phyloP scores from a whole-genome alignment of 768 basidiomycete genomes.

The Crucibulum laeve region DNA sequence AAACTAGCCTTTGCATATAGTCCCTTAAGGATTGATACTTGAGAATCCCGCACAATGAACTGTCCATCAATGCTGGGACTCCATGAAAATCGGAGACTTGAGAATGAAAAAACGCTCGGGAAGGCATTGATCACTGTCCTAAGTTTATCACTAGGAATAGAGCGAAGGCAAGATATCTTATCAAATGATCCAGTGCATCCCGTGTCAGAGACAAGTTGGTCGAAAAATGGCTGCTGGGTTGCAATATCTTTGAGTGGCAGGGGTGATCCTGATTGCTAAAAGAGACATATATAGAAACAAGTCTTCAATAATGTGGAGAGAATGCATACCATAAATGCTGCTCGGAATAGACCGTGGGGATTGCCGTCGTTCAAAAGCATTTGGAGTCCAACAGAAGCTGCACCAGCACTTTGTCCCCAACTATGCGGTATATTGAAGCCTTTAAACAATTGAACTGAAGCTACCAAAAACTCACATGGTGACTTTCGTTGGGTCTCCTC shows the following conservation, averaged over 20 bases:
- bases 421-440: slow-evolving; percentile 3
- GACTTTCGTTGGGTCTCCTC: slow-evolving; percentile 44
- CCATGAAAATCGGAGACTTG: slow-evolving; percentile 24
- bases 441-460: not conserved
- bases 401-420: slow-evolving; percentile 19
- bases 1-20: slow-evolving; percentile 23
- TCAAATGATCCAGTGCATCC: slow-evolving; percentile 21
- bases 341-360: slow-evolving; percentile 11
- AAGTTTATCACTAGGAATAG: slow-evolving; percentile 23
- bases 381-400: slow-evolving; percentile 13
- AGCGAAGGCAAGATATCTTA: slow-evolving; percentile 28
- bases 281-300: not conserved
- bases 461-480: slow-evolving; percentile 23
- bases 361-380: slow-evolving; percentile 13
- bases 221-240: slow-evolving; percentile 16
- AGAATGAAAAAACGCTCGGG: slow-evolving; percentile 19
- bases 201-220: slow-evolving; percentile 23
- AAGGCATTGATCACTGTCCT: slow-evolving; percentile 23
- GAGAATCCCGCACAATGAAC: slow-evolving; percentile 23
- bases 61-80: slow-evolving; percentile 31
- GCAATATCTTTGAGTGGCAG: slow-evolving; percentile 6
- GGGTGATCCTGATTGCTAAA: slow-evolving; percentile 17
- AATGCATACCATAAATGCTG: slow-evolving; percentile 13
- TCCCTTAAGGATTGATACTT: slow-evolving; percentile 24
- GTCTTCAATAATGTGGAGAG: not conserved